Evolutionary conservation across 2,329 filamentous ascomycete species (phyloP), one percentile per base, ranked within the genome.

Genomic region (Aspergillus aculeatus): DNA sequence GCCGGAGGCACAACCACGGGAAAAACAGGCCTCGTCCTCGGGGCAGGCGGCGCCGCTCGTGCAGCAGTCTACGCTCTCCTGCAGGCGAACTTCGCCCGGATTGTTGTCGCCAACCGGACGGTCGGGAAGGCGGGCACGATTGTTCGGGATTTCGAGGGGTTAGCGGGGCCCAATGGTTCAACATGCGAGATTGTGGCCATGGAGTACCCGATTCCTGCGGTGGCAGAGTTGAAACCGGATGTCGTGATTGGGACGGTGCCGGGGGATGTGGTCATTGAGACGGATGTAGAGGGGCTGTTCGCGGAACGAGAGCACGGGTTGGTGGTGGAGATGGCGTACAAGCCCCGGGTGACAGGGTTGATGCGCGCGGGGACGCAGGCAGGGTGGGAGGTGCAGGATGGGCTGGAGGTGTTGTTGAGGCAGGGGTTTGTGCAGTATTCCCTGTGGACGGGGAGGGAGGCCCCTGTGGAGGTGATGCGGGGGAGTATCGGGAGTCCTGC

Each of bases 281-380:
- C 32, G 21, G 50, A 52, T 5, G 32, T 24, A 12, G 31, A 16
- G 19, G 50, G 31, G n/a, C 12, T 52, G 32, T 52, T 52, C 6
- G 7, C 16, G 32, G 6, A 12, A 35, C 3, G 0, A 4, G 5
- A 14, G 21, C 7, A 38, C 1, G 21, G 50, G 32, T 31, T 32
- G 32, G 26, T 52, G 50, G 19, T 52, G 9, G 50, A 52, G 50
- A 52, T 52, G 50, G 50, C 50, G 19, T 38, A 52, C 38, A 41
- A 31, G 31, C 50, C 50, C 9, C 32, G 38, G 21, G 50, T 52
- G 11, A 52, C 50, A 11, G 31, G 31, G 29, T 11, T 52, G 32
- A 52, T 52, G 32, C 32, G 21, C 19, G 50, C 38, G 12, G 31
- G 7, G 19, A 19, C 12, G 19, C 19, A 16, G 50, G n/a, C 4